A percentile compares a stretch with the other conserved stretches of the same genome.
Evolutionary conservation across 257 asterid species (phyloP).

Genomic region (Solanum peruvianum): DNA sequence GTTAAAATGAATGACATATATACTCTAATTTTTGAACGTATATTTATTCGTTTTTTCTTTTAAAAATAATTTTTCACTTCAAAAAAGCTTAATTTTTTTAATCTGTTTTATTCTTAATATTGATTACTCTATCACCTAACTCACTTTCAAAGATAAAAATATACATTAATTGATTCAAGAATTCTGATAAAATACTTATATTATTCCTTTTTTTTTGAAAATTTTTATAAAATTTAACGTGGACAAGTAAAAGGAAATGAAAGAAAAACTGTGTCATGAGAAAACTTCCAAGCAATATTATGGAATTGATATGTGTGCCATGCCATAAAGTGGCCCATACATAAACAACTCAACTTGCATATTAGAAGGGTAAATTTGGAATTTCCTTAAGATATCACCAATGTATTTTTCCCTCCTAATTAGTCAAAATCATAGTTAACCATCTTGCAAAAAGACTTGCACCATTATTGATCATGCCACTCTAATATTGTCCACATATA

Average conservation of each 20-base stretch:
- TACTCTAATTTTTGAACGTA: too few relatives aligned
- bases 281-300: neutral
- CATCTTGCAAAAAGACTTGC: constrained; percentile 8
- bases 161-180: neutral
- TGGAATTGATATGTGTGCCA: constrained; percentile 9
- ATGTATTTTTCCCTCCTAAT: neutral
- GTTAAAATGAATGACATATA: too few relatives aligned
- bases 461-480: constrained; percentile 18
- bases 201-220: too few relatives aligned
- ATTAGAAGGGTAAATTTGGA: neutral
- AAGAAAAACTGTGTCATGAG: neutral
- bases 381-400: neutral
- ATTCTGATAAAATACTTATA: too few relatives aligned
- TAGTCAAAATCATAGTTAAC: constrained; percentile 12
- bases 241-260: accelerated
- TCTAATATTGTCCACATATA: constrained; percentile 19
- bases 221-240: too few relatives aligned
- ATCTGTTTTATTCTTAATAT: too few relatives aligned
- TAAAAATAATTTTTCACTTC: too few relatives aligned
- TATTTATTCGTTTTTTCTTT: too few relatives aligned
- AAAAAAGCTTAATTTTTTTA: too few relatives aligned
- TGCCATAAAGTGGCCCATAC: neutral
- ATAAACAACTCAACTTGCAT: neutral
- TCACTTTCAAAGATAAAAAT: too few relatives aligned
- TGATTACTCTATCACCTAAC: neutral